phyloP scores from a whole-genome alignment of 225 moss, liverwort and hornwort genomes.

The Straminergon stramineum region DNA sequence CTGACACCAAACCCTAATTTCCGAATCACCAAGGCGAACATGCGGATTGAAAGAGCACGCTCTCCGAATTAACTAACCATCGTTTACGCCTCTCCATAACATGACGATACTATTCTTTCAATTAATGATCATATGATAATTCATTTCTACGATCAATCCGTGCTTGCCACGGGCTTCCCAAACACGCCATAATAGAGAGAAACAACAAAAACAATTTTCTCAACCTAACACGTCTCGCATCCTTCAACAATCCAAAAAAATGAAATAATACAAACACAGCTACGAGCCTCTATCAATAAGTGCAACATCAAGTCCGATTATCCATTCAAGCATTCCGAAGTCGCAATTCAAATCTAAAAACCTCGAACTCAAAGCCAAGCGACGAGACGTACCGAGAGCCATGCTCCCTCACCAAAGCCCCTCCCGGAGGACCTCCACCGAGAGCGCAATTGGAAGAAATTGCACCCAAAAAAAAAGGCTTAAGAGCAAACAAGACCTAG shows the following conservation, averaged over 20 bases:
- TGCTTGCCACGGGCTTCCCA: not conserved
- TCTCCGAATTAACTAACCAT: not conserved
- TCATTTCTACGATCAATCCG: not conserved
- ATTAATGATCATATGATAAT: not conserved
- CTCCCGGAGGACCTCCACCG: not conserved
- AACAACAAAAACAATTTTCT: not conserved
- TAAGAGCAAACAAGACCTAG: not conserved
- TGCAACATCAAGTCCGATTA: not conserved
- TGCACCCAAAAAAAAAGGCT: not conserved
- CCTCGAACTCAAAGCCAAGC: not conserved
- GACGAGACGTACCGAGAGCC: conserved; percentile 14
- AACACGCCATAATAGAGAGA: not conserved
- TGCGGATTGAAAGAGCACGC: not conserved
- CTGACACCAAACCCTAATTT: conserved; percentile 20
- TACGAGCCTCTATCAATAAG: not conserved
- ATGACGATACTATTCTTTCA: not conserved
- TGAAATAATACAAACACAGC: not conserved
- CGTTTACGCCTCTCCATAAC: not conserved
- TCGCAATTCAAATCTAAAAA: not conserved
- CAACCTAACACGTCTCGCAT: not conserved
- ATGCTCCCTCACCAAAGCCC: conserved; percentile 3
- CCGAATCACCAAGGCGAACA: not conserved
- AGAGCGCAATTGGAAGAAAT: conserved; percentile 1
- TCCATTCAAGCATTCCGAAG: not conserved
- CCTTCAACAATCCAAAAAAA: not conserved